Conservation (phyloP, 1,284 basidiomycete genomes). For the Fistulina hepatica region DNA sequence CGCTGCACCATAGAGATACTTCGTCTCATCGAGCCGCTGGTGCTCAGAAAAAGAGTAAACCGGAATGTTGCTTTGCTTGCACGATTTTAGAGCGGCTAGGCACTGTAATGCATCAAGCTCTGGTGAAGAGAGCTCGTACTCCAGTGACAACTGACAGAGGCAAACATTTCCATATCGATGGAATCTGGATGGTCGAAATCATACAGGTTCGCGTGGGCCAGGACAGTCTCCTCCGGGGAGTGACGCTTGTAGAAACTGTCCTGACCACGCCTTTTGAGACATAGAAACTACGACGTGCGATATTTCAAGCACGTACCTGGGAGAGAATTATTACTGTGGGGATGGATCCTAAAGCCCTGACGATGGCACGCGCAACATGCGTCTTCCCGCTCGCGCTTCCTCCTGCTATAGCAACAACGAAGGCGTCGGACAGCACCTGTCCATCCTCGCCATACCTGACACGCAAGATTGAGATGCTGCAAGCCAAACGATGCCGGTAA, state of each 20-base stretch:
- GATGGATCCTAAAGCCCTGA: slow-evolving; percentile 71
- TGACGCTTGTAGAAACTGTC: slow-evolving; percentile 91
- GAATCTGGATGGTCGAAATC: slow-evolving; percentile 94
- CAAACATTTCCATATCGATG: slow-evolving; percentile 85
- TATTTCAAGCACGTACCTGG: slow-evolving; percentile 41
- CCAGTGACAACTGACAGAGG: slow-evolving; percentile 40
- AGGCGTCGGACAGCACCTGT: slow-evolving; percentile 58
- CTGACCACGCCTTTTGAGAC: slow-evolving; percentile 16
- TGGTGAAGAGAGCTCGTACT: background rate
- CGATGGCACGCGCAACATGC: slow-evolving; percentile 82
- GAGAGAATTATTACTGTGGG: slow-evolving; percentile 85
- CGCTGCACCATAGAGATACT: slow-evolving; percentile 92
- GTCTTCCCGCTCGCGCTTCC: slow-evolving; percentile 88
- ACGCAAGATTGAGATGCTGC: slow-evolving; percentile 6
- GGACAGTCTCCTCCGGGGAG: slow-evolving; percentile 62
- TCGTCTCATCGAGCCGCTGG: slow-evolving; percentile 76
- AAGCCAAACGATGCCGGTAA: slow-evolving; percentile 9
- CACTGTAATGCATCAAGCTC: slow-evolving; percentile 39
- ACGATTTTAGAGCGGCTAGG: slow-evolving; percentile 73
- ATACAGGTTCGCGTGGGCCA: slow-evolving; percentile 77
- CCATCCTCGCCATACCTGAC: slow-evolving; percentile 70
- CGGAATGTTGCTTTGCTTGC: slow-evolving; percentile 77
- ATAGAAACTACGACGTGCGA: slow-evolving; percentile 1
- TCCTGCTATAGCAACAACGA: slow-evolving; percentile 84
- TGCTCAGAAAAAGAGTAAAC: slow-evolving; percentile 92